A percentile compares a stretch with the other conserved stretches of the same genome.
Evolutionary conservation across 2,329 filamentous ascomycete genomes (phyloP).

Genomic region (Paracamarosporium sp.): DNA sequence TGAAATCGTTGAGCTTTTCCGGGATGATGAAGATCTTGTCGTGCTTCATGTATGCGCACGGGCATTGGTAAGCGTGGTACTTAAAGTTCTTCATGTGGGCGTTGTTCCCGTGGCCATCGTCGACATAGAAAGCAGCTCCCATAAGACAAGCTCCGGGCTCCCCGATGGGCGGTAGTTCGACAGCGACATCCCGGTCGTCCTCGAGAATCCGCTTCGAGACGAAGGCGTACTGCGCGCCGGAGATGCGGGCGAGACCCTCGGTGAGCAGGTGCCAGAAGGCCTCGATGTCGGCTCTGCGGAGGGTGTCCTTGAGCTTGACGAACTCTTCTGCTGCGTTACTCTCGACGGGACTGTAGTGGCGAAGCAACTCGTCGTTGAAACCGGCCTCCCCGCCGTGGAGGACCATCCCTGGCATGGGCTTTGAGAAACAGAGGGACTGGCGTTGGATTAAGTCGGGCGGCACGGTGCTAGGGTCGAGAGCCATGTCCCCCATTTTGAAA

Average conservation of each 20-base stretch:
- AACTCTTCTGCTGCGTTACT: slow-evolving; percentile 67
- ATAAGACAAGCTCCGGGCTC: slow-evolving; percentile 69
- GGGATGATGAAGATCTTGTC: slow-evolving; percentile 75
- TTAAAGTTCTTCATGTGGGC: slow-evolving; percentile 65
- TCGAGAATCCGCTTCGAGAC: slow-evolving; percentile 69
- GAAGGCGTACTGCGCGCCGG: slow-evolving; percentile 71
- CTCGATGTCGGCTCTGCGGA: slow-evolving; percentile 61
- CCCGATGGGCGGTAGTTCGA: slow-evolving; percentile 67
- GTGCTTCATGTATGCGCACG: slow-evolving; percentile 73
- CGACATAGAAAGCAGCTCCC: slow-evolving; percentile 71
- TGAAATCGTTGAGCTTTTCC: slow-evolving; percentile 65
- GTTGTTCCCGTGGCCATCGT: slow-evolving; percentile 62
- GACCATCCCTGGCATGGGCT: slow-evolving; percentile 49
- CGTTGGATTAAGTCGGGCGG: slow-evolving; percentile 51
- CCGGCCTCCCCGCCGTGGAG: slow-evolving; percentile 52
- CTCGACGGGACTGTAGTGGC: slow-evolving; percentile 54
- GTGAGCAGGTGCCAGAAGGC: slow-evolving; percentile 70
- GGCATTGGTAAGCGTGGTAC: slow-evolving; percentile 69
- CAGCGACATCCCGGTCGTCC: slow-evolving; percentile 63
- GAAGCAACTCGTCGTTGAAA: slow-evolving; percentile 49
- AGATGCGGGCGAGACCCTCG: slow-evolving; percentile 68
- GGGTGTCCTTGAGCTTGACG: slow-evolving; percentile 63
- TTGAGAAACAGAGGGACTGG: slow-evolving; percentile 51
- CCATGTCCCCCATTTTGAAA: slow-evolving; percentile 38
- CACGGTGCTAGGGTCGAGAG: slow-evolving; percentile 29